Percentiles rank a stretch among this genome's conserved stretches.
Evolutionary conservation across 352 stramenopile species (phyloP).

Genomic region (Globisporangium perplexum): DNA sequence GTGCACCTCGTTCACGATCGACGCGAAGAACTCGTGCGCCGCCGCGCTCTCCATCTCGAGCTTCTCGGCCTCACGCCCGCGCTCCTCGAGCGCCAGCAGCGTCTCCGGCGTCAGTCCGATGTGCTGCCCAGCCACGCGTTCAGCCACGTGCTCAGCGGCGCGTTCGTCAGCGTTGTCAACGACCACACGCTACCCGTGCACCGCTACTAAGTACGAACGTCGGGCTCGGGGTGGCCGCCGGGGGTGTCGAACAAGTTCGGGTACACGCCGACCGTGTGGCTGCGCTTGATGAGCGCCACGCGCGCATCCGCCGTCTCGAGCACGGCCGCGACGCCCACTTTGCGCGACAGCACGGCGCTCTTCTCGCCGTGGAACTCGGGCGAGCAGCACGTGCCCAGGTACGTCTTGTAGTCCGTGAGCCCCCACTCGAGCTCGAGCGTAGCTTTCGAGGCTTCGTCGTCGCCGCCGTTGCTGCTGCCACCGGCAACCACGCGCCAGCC

Average conservation of each 20-base stretch:
- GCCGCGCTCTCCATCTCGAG: conserved; percentile 22
- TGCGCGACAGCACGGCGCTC: conserved; percentile 45
- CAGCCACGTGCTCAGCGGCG: too few species aligned
- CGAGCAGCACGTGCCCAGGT: conserved; percentile 69
- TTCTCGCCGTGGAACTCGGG: background rate
- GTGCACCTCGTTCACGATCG: conserved; percentile 65
- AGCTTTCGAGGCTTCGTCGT: too few species aligned
- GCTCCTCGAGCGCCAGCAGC: conserved; percentile 19
- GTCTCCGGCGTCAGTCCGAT: conserved; percentile 26
- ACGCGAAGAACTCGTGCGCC: conserved; percentile 53
- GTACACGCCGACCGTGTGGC: conserved; percentile 61
- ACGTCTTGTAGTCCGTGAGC: conserved; percentile 71
- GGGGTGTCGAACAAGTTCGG: conserved; percentile 70
- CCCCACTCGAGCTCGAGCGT: conserved; percentile 31
- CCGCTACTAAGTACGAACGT: conserved; percentile 15
- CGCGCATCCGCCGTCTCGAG: conserved; percentile 59
- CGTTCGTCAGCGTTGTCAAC: background rate
- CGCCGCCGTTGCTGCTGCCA: background rate
- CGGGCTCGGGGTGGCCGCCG: conserved; percentile 71
- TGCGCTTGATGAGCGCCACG: conserved; percentile 65
- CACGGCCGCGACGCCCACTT: conserved; percentile 70
- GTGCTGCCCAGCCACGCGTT: conserved; percentile 16
- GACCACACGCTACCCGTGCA: too few species aligned
- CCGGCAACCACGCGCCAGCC: conserved; percentile 4
- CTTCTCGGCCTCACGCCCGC: conserved; percentile 3